Conservation (phyloP, 2,329 filamentous ascomycete genomes). For the Stachybotrys chartarum region DNA sequence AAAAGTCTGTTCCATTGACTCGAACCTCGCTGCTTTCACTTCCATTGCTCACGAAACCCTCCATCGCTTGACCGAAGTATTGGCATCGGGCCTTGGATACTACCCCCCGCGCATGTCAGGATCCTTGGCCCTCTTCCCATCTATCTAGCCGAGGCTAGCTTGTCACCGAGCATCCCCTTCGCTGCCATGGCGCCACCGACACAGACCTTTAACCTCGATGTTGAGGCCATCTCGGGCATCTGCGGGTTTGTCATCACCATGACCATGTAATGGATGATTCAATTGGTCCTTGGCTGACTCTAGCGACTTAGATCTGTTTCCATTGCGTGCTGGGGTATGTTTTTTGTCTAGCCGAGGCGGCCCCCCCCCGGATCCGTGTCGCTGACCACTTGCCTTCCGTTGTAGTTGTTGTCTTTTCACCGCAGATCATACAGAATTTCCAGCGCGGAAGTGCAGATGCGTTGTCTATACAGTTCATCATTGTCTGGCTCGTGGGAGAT, state of each 20-base stretch:
- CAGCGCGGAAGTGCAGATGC: conserved; percentile 77
- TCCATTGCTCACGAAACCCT: too few relatives aligned
- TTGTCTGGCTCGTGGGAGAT: conserved; percentile 89
- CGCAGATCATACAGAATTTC: conserved; percentile 95
- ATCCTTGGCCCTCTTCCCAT: background rate
- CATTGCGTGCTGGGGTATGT: conserved; percentile 76
- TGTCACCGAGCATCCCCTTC: background rate
- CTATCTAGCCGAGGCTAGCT: background rate
- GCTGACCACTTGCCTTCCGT: conserved; percentile 1
- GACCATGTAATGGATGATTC: background rate
- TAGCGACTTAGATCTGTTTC: conserved; percentile 65
- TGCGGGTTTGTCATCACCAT: conserved; percentile 54
- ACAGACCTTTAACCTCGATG: conserved; percentile 62
- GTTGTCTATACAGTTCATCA: conserved; percentile 83
- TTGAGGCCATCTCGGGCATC: conserved; percentile 88
- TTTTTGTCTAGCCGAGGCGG: background rate
- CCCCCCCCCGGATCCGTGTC: background rate
- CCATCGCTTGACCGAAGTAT: too few relatives aligned
- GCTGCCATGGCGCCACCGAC: conserved; percentile 46
- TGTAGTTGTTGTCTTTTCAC: conserved; percentile 84
- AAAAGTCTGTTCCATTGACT: background rate
- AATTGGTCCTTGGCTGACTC: background rate
- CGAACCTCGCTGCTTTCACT: background rate
- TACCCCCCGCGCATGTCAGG: background rate
- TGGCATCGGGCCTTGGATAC: too few relatives aligned